Evolutionary conservation across 768 basidiomycete species (phyloP), one percentile per base, ranked within the genome.

Genomic region (Botryobasidium botryosum): DNA sequence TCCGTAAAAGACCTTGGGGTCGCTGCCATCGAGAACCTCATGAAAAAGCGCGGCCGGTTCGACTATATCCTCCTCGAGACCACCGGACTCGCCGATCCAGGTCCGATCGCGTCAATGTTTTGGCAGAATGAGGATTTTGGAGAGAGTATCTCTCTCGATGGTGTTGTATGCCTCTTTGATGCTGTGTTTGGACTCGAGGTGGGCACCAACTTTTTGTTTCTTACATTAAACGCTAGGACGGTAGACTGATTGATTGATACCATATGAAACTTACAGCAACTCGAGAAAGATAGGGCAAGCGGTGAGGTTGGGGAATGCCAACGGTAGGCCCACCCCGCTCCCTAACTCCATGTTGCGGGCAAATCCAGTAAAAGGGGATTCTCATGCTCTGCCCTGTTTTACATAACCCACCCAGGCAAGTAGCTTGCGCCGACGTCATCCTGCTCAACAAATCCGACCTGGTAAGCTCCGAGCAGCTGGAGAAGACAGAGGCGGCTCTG

Each of bases 21-120:
- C 0, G 84, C 88, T 18, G 88, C 94, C 5, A 94, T 99, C 43
- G 87, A 94, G 60, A 83, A 83, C 55, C 66, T 96, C 45, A 86
- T 90, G 82, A 64, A 71, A 52, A 71, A 74, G 44, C 86, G 81
- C 55, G 88, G 87, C 21, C 72, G 74, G 1, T 91, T 97, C 56
- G 94, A 97, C 61, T 81, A 96, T 59, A 94, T 99, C 51, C 64
- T 99, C 35, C 68, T 99, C 13, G 94, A 99, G 62, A 84, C 92
- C 2, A 97, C 94, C 0, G 92, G 92, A 0, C 68, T 97, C 6
- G 92, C 92, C 7, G 92, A 97, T 64, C 92, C 92, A 46, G 51
- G 51, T 2, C 51, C 51, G n/a, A 87, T 87, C 44, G 84, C 85
- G 0, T 74, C 79, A 6, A 56, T 57, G 10, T 67, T 67, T 46